Evolutionary conservation across 139 green algal genomes (phyloP).

Genomic region (Astrephomene gubernaculifera): DNA sequence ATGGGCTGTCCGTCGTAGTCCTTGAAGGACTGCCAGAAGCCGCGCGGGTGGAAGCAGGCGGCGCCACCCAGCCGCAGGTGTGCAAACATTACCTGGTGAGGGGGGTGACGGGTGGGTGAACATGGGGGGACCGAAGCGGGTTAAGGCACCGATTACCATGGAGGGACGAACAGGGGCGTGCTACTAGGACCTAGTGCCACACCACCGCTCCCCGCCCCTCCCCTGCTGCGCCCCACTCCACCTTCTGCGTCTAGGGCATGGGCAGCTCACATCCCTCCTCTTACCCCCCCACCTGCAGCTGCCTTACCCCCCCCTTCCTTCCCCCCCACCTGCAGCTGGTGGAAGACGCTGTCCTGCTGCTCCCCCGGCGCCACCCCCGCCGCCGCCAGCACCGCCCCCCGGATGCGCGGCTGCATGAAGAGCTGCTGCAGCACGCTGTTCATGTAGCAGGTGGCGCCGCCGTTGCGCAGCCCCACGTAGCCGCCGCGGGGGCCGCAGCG

Average conservation of each 20-base stretch:
- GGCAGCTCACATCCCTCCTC: background rate
- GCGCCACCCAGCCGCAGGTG: constrained; percentile 68
- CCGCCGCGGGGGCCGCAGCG: constrained; percentile 14
- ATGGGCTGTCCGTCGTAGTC: constrained; percentile 91
- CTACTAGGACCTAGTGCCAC: no score
- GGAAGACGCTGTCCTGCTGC: constrained; percentile 71
- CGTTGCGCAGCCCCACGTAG: constrained; percentile 82
- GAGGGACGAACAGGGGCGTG: no score
- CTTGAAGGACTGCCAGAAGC: constrained; percentile 89
- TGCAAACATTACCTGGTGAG: constrained; percentile 79
- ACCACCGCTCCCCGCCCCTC: no score
- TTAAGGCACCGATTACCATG: no score
- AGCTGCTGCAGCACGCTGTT: constrained; percentile 95
- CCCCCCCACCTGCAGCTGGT: constrained; percentile 69
- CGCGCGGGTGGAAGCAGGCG: constrained; percentile 61
- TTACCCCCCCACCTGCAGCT: background rate
- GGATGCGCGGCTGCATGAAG: constrained; percentile 92
- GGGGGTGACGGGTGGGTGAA: background rate
- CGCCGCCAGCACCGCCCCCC: constrained; percentile 74
- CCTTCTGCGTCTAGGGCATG: no score
- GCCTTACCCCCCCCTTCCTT: background rate
- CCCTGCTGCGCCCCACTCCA: no score
- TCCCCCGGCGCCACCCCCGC: constrained; percentile 51
- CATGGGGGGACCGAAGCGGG: no score
- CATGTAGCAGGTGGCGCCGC: constrained; percentile 97